Evolutionary conservation across 495 filamentous ascomycete species (phyloP), one percentile per base, ranked within the genome.

Genomic region (Pseudomonodictys pantanalensis): DNA sequence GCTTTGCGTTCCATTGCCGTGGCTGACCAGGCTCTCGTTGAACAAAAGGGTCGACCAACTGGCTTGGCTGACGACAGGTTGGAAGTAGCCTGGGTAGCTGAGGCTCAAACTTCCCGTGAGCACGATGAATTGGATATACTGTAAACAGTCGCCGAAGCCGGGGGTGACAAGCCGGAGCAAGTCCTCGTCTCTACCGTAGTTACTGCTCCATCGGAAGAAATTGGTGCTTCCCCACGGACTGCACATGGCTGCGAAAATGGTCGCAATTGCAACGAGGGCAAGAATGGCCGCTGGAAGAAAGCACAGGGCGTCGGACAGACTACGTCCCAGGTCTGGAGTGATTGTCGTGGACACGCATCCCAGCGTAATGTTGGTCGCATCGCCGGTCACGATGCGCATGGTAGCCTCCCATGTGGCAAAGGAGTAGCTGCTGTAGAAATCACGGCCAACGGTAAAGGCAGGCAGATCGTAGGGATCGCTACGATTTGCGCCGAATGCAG

Each of bases 141-240:
- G 92, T 28, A 98, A 82, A 71, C 93, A 98, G 65, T 98, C 93
- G 10, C 90, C 91, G 70, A 98, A 98, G 0, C 93, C 93, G 12
- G 93, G 93, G 7, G 93, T 98, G 20, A 98, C 91, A 30, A 97
- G 76, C 28, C 93, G 87, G 38, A 98, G 78, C 55, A 97, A 78
- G 71, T 98, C 93, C 42, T 89, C 87, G 62, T 98, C 95, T 64
- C 92, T 85, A 26, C 93, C 95, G 70, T 92, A 97, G 68, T 97
- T 97, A 69, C 89, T 95, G 20, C 89, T 91, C 89, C 92, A 98
- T 52, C 86, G 83, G 70, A 97, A 97, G 9, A 88, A 78, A 71
- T 97, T 89, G 3, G 82, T 83, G 9, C 91, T 88, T 30, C 93
- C 92, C 91, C 92, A 98, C 0, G 95, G 93, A 69, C 91, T 96